Percentiles rank a stretch among this genome's conserved stretches.
Evolutionary conservation across 441 rosid genomes (phyloP).

Genomic region (Gossypium armourianum): DNA sequence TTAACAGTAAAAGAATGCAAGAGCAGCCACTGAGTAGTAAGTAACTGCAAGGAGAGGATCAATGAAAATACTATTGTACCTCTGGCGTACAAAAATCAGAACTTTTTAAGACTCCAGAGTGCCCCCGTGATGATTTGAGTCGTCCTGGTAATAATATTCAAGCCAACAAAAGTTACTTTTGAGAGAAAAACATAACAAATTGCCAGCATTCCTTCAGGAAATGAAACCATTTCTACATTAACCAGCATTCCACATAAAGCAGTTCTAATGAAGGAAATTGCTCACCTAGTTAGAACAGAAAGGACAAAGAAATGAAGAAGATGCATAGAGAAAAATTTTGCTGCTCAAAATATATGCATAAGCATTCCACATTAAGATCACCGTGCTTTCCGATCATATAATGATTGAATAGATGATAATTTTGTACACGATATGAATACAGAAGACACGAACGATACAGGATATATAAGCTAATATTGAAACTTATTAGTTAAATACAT

Average conservation of each 20-base stretch:
- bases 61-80: constrained; percentile 37
- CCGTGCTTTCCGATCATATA: neutral
- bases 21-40: neutral
- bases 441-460: neutral
- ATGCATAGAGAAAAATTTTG: constrained; percentile 4
- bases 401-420: neutral
- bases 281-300: constrained; percentile 1
- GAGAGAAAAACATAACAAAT: constrained; percentile 12
- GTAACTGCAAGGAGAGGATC: constrained; percentile 18
- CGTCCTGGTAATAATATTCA: constrained; percentile 35
- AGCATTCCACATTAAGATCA: neutral
- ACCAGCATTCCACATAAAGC: neutral
- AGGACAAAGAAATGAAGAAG: neutral
- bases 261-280: neutral
- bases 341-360: neutral
- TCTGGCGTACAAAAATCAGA: constrained; percentile 80
- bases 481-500: neutral
- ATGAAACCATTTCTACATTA: neutral
- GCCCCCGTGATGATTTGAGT: constrained; percentile 39
- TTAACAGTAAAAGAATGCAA: neutral
- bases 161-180: constrained; percentile 18
- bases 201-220: neutral
- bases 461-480: neutral
- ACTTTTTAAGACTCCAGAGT: constrained; percentile 52
- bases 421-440: neutral